phyloP scores from a whole-genome alignment of 441 rosid genomes.

The Codiaeum variegatum region DNA sequence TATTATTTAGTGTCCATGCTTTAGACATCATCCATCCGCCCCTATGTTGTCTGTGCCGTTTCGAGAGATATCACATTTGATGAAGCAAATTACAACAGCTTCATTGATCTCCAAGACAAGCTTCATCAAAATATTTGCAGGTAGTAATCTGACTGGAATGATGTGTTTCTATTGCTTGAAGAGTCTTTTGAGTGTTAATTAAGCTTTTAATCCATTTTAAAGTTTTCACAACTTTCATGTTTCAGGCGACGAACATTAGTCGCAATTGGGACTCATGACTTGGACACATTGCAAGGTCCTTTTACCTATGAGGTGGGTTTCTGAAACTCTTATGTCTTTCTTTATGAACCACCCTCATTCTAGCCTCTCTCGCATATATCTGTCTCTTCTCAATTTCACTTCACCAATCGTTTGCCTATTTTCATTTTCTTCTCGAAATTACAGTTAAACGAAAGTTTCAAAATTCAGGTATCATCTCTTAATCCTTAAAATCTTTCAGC shows the following conservation, averaged over 20 bases:
- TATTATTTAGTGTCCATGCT: constrained; percentile 4
- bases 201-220: not conserved
- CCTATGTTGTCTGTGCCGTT: constrained; percentile 78
- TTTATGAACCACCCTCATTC: too few species aligned
- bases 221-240: constrained; percentile 18
- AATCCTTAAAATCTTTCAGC: too few species aligned
- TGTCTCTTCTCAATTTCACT: too few species aligned
- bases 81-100: constrained; percentile 88
- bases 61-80: constrained; percentile 76
- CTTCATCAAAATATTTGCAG: constrained; percentile 95
- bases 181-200: constrained; percentile 4
- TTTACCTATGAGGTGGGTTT: constrained; percentile 84
- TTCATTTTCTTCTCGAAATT: too few species aligned
- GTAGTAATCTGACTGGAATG: constrained; percentile 30
- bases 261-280: constrained; percentile 97
- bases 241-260: constrained; percentile 82
- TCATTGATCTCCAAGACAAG: constrained; percentile 96
- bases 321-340: not conserved
- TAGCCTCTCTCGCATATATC: too few species aligned
- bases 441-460: too few species aligned
- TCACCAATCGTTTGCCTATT: too few species aligned
- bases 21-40: constrained; percentile 75
- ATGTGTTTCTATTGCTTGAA: constrained; percentile 6
- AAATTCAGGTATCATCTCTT: too few species aligned
- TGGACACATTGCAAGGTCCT: constrained; percentile 82